A percentile compares a stretch with the other conserved stretches of the same genome.
phyloP scores from a whole-genome alignment of 2,329 filamentous ascomycete species.

The Bipolaris oryzae region DNA sequence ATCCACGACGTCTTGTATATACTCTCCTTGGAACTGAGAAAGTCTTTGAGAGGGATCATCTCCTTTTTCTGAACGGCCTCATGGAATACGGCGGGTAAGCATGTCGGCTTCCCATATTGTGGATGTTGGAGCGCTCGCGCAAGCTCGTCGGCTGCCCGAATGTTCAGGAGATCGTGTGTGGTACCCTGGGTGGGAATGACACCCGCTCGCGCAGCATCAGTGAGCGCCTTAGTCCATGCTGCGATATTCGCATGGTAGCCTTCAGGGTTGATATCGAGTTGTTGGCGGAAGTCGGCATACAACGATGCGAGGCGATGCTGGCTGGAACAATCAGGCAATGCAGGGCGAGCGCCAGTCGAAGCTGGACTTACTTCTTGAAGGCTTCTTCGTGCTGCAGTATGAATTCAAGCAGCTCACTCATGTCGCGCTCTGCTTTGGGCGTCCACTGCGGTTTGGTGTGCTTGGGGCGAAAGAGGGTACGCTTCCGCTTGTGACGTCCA shows the following conservation, averaged over 20 bases:
- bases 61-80: conserved; percentile 74
- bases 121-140: conserved; percentile 73
- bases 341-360: background rate
- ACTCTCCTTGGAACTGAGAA: conserved; percentile 68
- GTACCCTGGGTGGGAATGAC: conserved; percentile 54
- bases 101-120: conserved; percentile 80
- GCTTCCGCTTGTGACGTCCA: conserved; percentile 28
- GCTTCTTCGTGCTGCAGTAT: conserved; percentile 58
- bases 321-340: conserved; percentile 30
- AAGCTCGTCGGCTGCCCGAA: conserved; percentile 66
- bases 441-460: conserved; percentile 27
- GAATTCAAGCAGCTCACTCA: conserved; percentile 72
- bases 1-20: conserved; percentile 75
- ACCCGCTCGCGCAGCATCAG: conserved; percentile 70
- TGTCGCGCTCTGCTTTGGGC: conserved; percentile 44
- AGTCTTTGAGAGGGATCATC: conserved; percentile 73
- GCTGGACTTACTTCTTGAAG: conserved; percentile 50
- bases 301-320: conserved; percentile 81
- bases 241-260: conserved; percentile 80
- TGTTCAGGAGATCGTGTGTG: conserved; percentile 55
- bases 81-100: conserved; percentile 76
- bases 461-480: conserved; percentile 28
- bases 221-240: conserved; percentile 78
- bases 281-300: conserved; percentile 83
- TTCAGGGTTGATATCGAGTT: conserved; percentile 79